Evolutionary conservation across 108 stramenopile genomes (phyloP).

Genomic region (Pseudonitzschia pungens): DNA sequence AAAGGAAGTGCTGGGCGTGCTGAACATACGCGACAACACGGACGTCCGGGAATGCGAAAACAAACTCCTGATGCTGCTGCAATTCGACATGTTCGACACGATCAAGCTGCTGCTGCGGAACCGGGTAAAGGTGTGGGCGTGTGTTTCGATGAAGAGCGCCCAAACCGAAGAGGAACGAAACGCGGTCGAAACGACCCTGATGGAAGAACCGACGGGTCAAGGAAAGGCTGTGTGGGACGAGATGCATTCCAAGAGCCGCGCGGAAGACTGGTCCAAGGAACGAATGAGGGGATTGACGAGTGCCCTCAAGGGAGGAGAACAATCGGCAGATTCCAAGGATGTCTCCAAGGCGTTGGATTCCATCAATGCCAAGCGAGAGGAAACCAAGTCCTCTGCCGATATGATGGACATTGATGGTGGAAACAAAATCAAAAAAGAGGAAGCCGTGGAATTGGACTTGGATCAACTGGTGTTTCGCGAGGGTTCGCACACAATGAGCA

Average conservation of each 20-base stretch:
- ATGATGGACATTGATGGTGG: slow-evolving; percentile 45
- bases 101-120: slow-evolving; percentile 92
- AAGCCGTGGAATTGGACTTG: slow-evolving; percentile 81
- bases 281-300: slow-evolving; percentile 69
- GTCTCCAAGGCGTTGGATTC: slow-evolving; percentile 68
- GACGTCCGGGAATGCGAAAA: slow-evolving; percentile 95
- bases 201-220: slow-evolving; percentile 74
- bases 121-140: slow-evolving; percentile 87
- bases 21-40: slow-evolving; percentile 54
- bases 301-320: slow-evolving; percentile 46
- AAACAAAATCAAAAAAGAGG: slow-evolving; percentile 27
- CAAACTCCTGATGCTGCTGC: slow-evolving; percentile 89
- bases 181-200: slow-evolving; percentile 78
- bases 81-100: slow-evolving; percentile 95
- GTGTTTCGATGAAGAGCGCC: slow-evolving; percentile 92
- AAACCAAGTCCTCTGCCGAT: slow-evolving; percentile 28
- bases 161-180: slow-evolving; percentile 81
- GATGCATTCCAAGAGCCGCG: slow-evolving; percentile 70
- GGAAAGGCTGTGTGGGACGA: slow-evolving; percentile 87
- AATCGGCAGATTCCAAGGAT: slow-evolving; percentile 36
- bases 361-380: slow-evolving; percentile 47
- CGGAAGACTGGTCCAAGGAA: slow-evolving; percentile 82
- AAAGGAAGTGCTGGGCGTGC: slow-evolving; percentile 71
- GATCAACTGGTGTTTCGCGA: slow-evolving; percentile 88
- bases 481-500: slow-evolving; percentile 93